Evolutionary conservation across 1,284 basidiomycete species (phyloP), one percentile per base, ranked within the genome.

Genomic region (Trichosporon sp.): DNA sequence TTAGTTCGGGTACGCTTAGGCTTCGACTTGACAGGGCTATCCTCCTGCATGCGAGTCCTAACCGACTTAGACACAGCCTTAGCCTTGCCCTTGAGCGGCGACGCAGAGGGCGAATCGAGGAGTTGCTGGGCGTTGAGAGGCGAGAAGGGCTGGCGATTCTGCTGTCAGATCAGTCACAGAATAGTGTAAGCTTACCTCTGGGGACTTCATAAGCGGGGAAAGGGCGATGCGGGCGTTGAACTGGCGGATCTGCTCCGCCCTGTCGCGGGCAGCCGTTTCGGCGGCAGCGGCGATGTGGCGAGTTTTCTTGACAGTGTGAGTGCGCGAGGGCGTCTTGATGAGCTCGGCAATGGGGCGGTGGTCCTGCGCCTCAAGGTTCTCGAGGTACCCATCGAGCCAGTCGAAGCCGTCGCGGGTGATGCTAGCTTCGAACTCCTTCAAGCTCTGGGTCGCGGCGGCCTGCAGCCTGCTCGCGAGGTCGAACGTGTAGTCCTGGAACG

Each of bases 301-400:
- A 0, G 79, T 81, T 71, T 80, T 80, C 70, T 79, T 79, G 29
- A 72, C 70, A 23, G 78, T 81, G 19, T 72, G 68, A 2, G 77
- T 78, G 37, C 74, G 69, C 27, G 77, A 78, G 11, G 79, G 79
- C 0, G 79, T 81, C 67, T 81, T 81, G 67, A 81, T 76, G 23
- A 79, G 67, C 46, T 78, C 74, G 21, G 76, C 73, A 27, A 81
- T 71, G 1, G 76, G 74, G 8, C 68, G 54, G 16, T 62, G 58
- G 32, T 59, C 64, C 13, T 68, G 65, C 21, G 67, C 67, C 64
- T 74, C 63, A 34, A 79, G 71, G 32, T 71, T 71, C 27, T 74
- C 73, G 66, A 80, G 73, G 61, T 80, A 78, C 16, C 70, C 73
- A 46, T 79, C 73, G 23, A 81, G 70, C 79, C 79, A 81, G 34